phyloP scores from a whole-genome alignment of 495 filamentous ascomycete species.

The Rusavskia elegans region DNA sequence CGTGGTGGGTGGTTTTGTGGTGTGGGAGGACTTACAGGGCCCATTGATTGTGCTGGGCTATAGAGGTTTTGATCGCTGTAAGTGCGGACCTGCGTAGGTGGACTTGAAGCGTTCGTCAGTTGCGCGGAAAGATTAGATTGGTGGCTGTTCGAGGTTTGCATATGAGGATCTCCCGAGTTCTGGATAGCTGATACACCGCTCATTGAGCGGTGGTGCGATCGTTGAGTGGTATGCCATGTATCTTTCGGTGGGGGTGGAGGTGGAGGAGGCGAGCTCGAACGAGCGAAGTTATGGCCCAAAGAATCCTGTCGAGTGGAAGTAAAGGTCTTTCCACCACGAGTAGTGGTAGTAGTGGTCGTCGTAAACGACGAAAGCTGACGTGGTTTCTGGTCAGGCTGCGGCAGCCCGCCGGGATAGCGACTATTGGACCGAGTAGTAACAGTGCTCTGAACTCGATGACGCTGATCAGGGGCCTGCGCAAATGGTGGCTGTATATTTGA shows the following conservation, averaged over 20 bases:
- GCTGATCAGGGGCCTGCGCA: not conserved
- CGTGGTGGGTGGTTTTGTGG: not conserved
- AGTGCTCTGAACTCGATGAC: not conserved
- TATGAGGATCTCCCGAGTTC: no score
- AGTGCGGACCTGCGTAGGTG: no score
- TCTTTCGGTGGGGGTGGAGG: conserved; percentile 15
- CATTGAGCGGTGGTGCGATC: not conserved
- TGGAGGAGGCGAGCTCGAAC: conserved; percentile 9
- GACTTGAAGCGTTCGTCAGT: no score
- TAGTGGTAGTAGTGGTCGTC: not conserved
- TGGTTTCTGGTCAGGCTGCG: conserved; percentile 1
- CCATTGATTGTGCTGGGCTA: no score
- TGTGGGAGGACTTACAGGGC: not conserved
- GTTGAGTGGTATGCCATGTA: conserved; percentile 3
- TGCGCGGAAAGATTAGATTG: no score
- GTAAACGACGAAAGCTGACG: conserved; percentile 1
- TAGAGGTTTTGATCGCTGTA: no score
- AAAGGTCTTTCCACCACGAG: not conserved
- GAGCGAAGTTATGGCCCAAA: not conserved
- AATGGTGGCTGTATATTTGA: not conserved
- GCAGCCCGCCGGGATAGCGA: conserved; percentile 3
- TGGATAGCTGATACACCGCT: no score
- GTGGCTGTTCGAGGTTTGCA: not conserved
- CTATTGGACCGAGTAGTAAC: not conserved
- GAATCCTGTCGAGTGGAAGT: not conserved